phyloP scores from a whole-genome alignment of 2,329 filamentous ascomycete species.

The Trichoderma sp. region DNA sequence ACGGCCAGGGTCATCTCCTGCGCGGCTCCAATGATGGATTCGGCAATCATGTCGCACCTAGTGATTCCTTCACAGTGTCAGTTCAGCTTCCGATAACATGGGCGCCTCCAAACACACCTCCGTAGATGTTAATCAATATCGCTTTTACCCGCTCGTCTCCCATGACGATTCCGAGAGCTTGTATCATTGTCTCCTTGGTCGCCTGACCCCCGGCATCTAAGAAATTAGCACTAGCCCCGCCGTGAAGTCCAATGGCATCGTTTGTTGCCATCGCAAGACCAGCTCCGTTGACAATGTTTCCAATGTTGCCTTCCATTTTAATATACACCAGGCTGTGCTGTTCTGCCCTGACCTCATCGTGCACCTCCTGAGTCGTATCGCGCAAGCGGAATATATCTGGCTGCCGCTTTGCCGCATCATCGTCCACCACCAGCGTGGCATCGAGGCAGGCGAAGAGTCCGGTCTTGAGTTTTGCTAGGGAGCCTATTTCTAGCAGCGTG shows the following conservation, averaged over 20 bases:
- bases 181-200: constrained; percentile 74
- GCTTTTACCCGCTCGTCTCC: constrained; percentile 68
- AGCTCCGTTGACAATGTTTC: constrained; percentile 84
- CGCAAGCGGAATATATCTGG: constrained; percentile 37
- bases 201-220: constrained; percentile 88
- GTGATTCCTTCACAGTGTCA: constrained; percentile 40
- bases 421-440: constrained; percentile 46
- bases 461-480: constrained; percentile 31
- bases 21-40: constrained; percentile 45
- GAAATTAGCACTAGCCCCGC: constrained; percentile 75
- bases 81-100: neutral
- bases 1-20: constrained; percentile 37
- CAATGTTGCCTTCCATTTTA: constrained; percentile 61
- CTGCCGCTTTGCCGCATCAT: constrained; percentile 44
- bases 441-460: constrained; percentile 33
- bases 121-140: constrained; percentile 57
- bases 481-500: constrained; percentile 42
- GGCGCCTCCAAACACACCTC: constrained; percentile 29
- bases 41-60: constrained; percentile 50
- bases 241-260: constrained; percentile 67
- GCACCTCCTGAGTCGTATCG: constrained; percentile 34
- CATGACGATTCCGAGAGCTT: constrained; percentile 70
- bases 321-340: constrained; percentile 77
- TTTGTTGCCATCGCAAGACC: constrained; percentile 90
- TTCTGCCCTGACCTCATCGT: constrained; percentile 38